A percentile compares a stretch with the other conserved stretches of the same genome.
These are phyloP conservation scores for Colletotrichum euphorbiae DNA, from an alignment of 2,329 filamentous ascomycete genomes.

Conservation along the genomic window DNA sequence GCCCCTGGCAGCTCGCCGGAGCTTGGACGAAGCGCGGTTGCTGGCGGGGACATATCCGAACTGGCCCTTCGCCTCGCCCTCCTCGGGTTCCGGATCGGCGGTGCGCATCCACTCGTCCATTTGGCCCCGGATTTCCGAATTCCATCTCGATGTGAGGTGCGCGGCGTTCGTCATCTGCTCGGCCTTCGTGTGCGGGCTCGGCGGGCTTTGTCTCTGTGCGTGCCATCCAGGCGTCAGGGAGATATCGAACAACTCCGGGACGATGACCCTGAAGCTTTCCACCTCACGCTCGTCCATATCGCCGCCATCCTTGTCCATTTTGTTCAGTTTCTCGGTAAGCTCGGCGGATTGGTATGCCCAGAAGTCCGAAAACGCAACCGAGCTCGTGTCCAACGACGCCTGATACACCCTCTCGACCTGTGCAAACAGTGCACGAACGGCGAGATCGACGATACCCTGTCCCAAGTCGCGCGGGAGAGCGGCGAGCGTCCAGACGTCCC, in stretches of 20 bases:
- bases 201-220: constrained; percentile 54
- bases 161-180: constrained; percentile 68
- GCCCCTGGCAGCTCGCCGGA: not conserved
- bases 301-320: not conserved
- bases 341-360: constrained; percentile 46
- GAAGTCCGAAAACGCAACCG: constrained; percentile 60
- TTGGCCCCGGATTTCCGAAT: constrained; percentile 54
- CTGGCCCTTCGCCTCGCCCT: constrained; percentile 17
- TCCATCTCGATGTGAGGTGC: constrained; percentile 63
- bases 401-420: constrained; percentile 61
- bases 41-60: constrained; percentile 15
- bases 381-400: constrained; percentile 54
- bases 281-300: constrained; percentile 43
- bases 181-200: constrained; percentile 58
- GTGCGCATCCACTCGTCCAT: constrained; percentile 58
- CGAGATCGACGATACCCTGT: constrained; percentile 51
- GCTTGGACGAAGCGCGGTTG: not conserved
- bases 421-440: constrained; percentile 55
- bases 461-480: constrained; percentile 56
- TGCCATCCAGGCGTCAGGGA: constrained; percentile 66
- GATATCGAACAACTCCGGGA: constrained; percentile 65
- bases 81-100: constrained; percentile 39
- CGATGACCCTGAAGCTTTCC: constrained; percentile 61
- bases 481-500: constrained; percentile 66
- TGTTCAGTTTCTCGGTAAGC: constrained; percentile 41